Evolutionary conservation across 164 flowering plant genomes (phyloP), one percentile per base, ranked within the genome.

Genomic region (Magnolia kwangsiensis): DNA sequence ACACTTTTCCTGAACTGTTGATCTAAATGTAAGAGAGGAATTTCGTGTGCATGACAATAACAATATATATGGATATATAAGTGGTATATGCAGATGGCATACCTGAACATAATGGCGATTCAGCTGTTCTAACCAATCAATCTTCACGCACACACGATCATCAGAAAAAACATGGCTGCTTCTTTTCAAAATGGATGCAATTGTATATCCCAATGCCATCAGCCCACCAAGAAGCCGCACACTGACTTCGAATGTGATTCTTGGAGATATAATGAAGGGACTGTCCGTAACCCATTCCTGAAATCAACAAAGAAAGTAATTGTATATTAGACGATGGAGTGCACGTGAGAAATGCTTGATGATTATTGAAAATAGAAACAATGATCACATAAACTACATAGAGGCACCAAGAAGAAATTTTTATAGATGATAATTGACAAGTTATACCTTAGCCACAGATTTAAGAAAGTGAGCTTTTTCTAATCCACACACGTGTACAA

Each of bases 131-230:
- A 96, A 84, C 97, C 95, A 89, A 84, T 96, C 99, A 80, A 92
- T 90, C 81, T 96, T 96, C 81, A 96, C 92, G 73, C 84, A 84
- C 51, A 92, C 95, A 79, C 78, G 90, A 74, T 89, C 92, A 84
- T 90, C 87, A 72, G 82, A 82, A 78, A 94, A 92, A n/a, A 89
- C 89, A 82, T 94, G 98, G 85, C 99, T 96, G 79, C 80, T 89
- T 88, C 99, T 89, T 85, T 93, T 92, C 73, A 96, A 86, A 63
- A 96, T 96, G 68, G 99, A 81, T 64, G 99, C 98, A 73, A 96
- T 94, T 11, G 98, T 94, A 85, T 96, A 96, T 51, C 99, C 99
- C 86, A 96, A 83, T 58, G 98, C 96, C 99, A 96, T 96, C 65
- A 96, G 83, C 27, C 99, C 99, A 79, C 99, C 98, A 76, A 96